Evolutionary conservation across 1,284 basidiomycete genomes (phyloP).

Genomic region (Sporisorium sorghi): DNA sequence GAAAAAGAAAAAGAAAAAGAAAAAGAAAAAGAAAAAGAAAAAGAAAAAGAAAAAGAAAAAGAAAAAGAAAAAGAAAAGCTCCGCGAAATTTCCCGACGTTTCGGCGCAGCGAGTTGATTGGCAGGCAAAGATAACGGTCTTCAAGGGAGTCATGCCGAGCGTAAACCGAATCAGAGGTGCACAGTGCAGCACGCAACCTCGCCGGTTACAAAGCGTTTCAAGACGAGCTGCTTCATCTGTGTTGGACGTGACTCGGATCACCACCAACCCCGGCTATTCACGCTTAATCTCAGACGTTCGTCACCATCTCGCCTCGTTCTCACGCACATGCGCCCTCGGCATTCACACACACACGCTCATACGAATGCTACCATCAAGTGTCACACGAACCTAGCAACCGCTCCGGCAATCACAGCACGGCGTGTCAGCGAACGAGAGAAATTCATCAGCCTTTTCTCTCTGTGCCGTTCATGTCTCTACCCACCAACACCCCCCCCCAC

Average conservation of each 20-base stretch:
- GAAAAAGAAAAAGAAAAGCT: not conserved
- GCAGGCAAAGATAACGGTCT: not conserved
- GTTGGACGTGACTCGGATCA: too few relatives aligned
- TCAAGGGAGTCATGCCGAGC: not conserved
- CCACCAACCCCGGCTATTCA: slow-evolving; percentile 27
- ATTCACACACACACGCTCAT: not conserved
- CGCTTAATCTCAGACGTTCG: slow-evolving; percentile 3
- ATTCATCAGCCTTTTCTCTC: too few relatives aligned
- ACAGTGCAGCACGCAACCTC: too few relatives aligned
- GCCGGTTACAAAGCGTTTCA: not conserved
- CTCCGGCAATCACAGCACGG: not conserved
- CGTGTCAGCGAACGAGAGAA: not conserved
- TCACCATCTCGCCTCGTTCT: not conserved
- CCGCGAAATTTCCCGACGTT: slow-evolving; percentile 12
- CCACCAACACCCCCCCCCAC: too few relatives aligned
- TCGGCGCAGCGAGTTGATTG: not conserved
- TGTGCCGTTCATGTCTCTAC: not conserved
- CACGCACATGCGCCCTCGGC: not conserved
- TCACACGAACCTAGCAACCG: not conserved
- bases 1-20: too few relatives aligned
- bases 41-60: too few relatives aligned
- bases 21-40: too few relatives aligned
- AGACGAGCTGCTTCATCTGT: too few relatives aligned
- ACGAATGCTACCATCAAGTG: not conserved
- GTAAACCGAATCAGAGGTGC: too few relatives aligned